A percentile compares a stretch with the other conserved stretches of the same genome.
Conservation (phyloP, 2,329 filamentous ascomycete species). For the Colletotrichum abscissum region DNA sequence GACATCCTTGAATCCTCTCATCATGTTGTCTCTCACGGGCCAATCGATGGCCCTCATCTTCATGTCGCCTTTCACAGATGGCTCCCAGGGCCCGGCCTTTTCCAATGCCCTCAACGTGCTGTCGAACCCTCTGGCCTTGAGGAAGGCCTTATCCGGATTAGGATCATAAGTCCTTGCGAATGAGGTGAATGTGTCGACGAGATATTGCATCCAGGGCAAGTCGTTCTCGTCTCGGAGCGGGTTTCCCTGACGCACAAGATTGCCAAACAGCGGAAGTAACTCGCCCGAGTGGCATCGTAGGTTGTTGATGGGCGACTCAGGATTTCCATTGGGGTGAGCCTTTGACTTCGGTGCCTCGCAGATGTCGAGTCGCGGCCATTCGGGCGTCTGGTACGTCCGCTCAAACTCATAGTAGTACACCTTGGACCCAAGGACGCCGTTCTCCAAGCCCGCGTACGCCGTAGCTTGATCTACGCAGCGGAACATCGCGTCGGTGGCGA, state of each 20-base stretch:
- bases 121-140: constrained; percentile 39
- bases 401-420: constrained; percentile 72
- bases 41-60: constrained; percentile 55
- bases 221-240: constrained; percentile 51
- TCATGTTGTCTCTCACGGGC: constrained; percentile 42
- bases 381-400: constrained; percentile 63
- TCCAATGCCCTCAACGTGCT: constrained; percentile 47
- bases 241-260: constrained; percentile 43
- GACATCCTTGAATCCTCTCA: constrained; percentile 54
- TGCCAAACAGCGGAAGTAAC: constrained; percentile 55
- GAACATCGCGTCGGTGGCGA: constrained; percentile 69
- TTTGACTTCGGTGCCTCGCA: constrained; percentile 51
- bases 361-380: constrained; percentile 63
- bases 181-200: constrained; percentile 55
- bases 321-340: constrained; percentile 53
- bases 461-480: constrained; percentile 71
- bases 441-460: constrained; percentile 58
- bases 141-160: constrained; percentile 53
- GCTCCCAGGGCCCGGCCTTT: constrained; percentile 52
- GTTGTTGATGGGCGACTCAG: constrained; percentile 46
- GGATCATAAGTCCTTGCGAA: constrained; percentile 57
- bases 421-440: constrained; percentile 54
- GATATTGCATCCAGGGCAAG: constrained; percentile 30
- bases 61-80: constrained; percentile 48
- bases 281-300: constrained; percentile 63